Evolutionary conservation across 805 yeast species (phyloP).

Genomic region (Ogataea zsoltii): DNA sequence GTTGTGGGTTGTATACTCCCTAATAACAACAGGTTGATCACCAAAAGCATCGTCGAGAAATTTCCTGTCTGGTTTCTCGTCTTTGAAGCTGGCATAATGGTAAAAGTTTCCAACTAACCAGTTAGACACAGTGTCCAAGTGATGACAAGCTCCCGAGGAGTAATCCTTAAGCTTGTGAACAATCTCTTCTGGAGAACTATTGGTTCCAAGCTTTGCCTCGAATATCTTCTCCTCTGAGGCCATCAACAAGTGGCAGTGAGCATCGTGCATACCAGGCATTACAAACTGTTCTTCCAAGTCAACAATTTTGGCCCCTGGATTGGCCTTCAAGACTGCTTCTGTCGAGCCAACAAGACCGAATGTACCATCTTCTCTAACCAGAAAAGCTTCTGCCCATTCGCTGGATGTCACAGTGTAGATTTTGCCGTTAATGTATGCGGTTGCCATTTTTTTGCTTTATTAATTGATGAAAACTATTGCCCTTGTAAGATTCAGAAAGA

Average conservation of each 20-base stretch:
- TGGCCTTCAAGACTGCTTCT: conserved; percentile 14
- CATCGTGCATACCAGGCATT: conserved; percentile 33
- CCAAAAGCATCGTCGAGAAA: conserved; percentile 32
- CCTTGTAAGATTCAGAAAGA: too few relatives aligned
- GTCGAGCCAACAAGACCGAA: conserved; percentile 25
- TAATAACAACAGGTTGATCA: conserved; percentile 31
- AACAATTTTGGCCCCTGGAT: conserved; percentile 17
- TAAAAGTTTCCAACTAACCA: conserved; percentile 32
- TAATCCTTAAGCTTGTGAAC: conserved; percentile 26
- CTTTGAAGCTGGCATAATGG: conserved; percentile 27
- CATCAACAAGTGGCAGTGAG: conserved; percentile 29
- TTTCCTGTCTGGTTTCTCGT: conserved; percentile 29
- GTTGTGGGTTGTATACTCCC: conserved; percentile 31
- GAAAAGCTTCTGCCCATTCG: conserved; percentile 27
- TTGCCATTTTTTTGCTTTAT: conserved; percentile 18
- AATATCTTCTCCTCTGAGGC: conserved; percentile 29
- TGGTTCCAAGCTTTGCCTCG: conserved; percentile 26
- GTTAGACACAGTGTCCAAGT: conserved; percentile 25
- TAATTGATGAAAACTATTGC: neutral
- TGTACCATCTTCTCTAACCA: conserved; percentile 24
- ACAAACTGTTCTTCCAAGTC: conserved; percentile 29
- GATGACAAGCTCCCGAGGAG: conserved; percentile 20
- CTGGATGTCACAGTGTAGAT: conserved; percentile 20
- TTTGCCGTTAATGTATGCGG: conserved; percentile 27
- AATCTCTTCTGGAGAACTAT: conserved; percentile 23